Base-by-base conservation (phyloP, 2,329 filamentous ascomycete genomes). In the Exophiala sideris region DNA sequence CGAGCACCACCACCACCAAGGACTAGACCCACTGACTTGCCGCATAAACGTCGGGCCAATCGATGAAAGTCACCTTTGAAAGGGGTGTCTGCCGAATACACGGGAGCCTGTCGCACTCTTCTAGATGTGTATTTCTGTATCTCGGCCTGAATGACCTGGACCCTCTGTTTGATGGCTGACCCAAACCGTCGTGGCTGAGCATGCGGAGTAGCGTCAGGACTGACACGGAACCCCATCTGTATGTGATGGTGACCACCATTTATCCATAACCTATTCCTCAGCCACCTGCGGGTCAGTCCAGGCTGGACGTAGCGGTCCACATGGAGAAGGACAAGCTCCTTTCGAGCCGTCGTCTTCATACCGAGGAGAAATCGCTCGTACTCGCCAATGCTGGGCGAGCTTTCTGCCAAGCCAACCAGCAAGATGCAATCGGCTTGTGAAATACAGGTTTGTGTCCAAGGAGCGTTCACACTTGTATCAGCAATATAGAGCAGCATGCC, bases 371-470 rank as follows among this genome's bases (percentile, higher is more conserved):
- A 96, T 2, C 94, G 84, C 70, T 99, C 94, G 63, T 97, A 99
- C 69, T 99, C 95, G 39, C 94, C 94, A 61, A 97, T 94, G 41
- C 82, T 86, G 0, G 94, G 87, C 2, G 91, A 95, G 0, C 87
- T 87, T 68, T 97, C 94, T 1, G 91, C 94, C 11, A 97, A 75
- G 1, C 91, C 94, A 24, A 99, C 90, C 7, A 99, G 79, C 6
- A 99, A 79, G 60, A 99, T 96, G 63, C 91, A 96, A 71, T 99
- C 94, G 1, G 94, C 94, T 71, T 99, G 94, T 12, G 88, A 87
- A 61, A 99, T 96, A 69, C 95, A 99, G 0, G 94, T 97, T 66
- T 96, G 91, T 0, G 95, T 99, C 94, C 94, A 99, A 0, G 92
- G 91, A 1, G 95, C 90, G 65, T 96, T 97, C 64, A 97, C 94